Percentiles rank a stretch among this genome's conserved stretches.
Conservation (phyloP, 2,329 filamentous ascomycete species). For the Colletotrichum acutatum region DNA sequence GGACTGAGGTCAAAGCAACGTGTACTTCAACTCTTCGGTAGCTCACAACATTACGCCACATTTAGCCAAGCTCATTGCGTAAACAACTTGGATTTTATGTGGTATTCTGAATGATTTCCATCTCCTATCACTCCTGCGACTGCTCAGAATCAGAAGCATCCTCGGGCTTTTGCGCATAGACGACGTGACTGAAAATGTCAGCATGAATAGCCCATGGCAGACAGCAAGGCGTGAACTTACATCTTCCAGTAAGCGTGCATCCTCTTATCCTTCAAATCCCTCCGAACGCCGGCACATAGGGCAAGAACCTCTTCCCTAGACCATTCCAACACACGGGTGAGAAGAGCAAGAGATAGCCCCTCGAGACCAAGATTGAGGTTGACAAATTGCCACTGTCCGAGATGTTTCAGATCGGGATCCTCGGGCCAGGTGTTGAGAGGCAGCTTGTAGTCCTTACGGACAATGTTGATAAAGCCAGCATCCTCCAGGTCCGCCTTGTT, state of each 20-base stretch:
- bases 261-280: slow-evolving; percentile 38
- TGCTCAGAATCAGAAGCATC: neutral
- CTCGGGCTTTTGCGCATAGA: neutral
- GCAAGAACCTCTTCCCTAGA: slow-evolving; percentile 41
- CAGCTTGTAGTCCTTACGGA: slow-evolving; percentile 5
- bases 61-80: too few species aligned
- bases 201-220: slow-evolving; percentile 32
- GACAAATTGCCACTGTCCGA: slow-evolving; percentile 35
- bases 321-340: slow-evolving; percentile 50
- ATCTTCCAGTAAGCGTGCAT: slow-evolving; percentile 41
- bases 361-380: slow-evolving; percentile 47
- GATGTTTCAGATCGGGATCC: slow-evolving; percentile 23
- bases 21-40: too few species aligned
- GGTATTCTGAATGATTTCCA: neutral
- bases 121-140: neutral
- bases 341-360: slow-evolving; percentile 48
- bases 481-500: slow-evolving; percentile 39
- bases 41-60: too few species aligned
- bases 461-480: slow-evolving; percentile 15
- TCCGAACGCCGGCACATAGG: slow-evolving; percentile 38
- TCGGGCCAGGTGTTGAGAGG: slow-evolving; percentile 38
- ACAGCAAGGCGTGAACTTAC: slow-evolving; percentile 31
- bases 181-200: neutral
- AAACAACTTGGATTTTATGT: too few species aligned
- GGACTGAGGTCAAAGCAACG: too few species aligned